These are phyloP conservation scores for Amphirosellinia nigrospora DNA, from an alignment of 495 filamentous ascomycete species.

Conservation along the genomic window DNA sequence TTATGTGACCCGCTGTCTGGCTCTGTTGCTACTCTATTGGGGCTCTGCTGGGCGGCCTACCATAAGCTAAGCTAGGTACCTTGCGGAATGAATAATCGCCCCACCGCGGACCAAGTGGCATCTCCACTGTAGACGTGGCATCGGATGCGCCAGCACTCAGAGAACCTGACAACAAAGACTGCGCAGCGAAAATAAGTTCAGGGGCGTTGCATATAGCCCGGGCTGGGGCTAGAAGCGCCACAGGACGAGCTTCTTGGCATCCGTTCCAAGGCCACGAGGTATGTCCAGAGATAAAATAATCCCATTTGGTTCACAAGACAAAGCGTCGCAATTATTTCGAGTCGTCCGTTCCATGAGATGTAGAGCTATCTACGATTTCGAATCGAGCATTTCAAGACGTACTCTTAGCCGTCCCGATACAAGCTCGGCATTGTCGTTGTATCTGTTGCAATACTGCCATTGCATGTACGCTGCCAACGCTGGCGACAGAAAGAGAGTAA, in stretches of 20 bases:
- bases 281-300: too few relatives aligned
- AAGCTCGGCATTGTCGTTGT: background rate
- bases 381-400: background rate
- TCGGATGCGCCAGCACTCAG: background rate
- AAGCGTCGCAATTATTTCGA: too few relatives aligned
- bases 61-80: background rate
- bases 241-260: too few relatives aligned
- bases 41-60: background rate
- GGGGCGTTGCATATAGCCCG: too few relatives aligned
- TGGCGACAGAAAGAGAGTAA: background rate
- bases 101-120: constrained; percentile 4
- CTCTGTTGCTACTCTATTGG: background rate
- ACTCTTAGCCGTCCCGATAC: background rate
- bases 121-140: constrained; percentile 1
- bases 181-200: background rate
- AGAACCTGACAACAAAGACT: background rate
- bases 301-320: background rate
- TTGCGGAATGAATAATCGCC: background rate
- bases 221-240: too few relatives aligned
- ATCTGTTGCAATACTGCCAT: too few relatives aligned
- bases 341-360: background rate
- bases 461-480: background rate
- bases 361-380: background rate
- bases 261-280: too few relatives aligned
- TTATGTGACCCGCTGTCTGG: background rate